Evolutionary conservation across 1,139 yeast genomes (phyloP), one percentile per base, ranked within the genome.

Genomic region (Meyerozyma elateridarum): DNA sequence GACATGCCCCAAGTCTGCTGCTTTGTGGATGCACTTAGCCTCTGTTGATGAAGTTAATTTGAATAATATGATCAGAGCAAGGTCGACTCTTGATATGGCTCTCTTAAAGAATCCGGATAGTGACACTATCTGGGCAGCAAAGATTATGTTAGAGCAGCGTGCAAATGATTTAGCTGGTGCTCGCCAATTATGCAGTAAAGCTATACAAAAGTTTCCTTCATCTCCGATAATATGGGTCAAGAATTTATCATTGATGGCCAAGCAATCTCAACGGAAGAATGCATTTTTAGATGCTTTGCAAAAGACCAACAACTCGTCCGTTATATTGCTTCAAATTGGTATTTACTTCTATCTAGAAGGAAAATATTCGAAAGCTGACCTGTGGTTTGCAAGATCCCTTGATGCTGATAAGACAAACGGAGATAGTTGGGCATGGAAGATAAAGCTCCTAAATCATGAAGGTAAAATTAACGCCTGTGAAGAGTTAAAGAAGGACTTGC

Each of bases 361-460:
- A 0, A 85, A 84, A 44, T 56, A 66, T 25, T 56, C 70, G 2
- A 80, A 79, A 43, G 88, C 95, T 0, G 63, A 65, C 36, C 68
- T 78, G 11, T 89, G 96, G 91, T 74, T 88, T 42, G 81, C 81
- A 29, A 68, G 88, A 32, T 82, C 93, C 3, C 50, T 79, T 13
- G 64, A 62, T 22, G 62, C 64, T n/a, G 78, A 80, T 38, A 53
- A 61, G 1, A 60, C 56, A 11, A 71, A 67, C 49, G 97, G 95
- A 3, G 97, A 89, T 52, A 56, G 70, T 4, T 88, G 95, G 87
- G 74, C 76, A 0, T 82, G 89, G 84, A 54, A 70, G 31, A 75
- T 72, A 48, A 65, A 70, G 26, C 77, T 54, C 36, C 35, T 41
- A 20, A 31, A 35, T 6, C 52, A 46, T 17, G 45, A 52, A 32